phyloP scores from a whole-genome alignment of 306 rosid genomes.

The Casuarina glauca region DNA sequence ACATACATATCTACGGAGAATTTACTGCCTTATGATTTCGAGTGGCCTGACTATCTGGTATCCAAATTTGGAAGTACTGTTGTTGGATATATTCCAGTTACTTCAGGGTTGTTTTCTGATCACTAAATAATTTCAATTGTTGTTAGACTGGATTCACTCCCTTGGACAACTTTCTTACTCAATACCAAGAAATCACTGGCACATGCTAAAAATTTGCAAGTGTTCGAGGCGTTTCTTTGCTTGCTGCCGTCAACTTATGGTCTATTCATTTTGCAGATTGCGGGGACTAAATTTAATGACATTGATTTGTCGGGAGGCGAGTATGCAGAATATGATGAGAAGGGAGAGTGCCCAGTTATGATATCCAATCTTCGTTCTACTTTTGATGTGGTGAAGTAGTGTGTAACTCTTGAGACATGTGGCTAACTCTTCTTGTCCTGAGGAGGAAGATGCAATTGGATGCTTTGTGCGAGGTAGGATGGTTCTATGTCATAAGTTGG shows the following conservation, averaged over 20 bases:
- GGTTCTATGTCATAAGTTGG: constrained; percentile 17
- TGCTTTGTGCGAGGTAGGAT: constrained; percentile 10
- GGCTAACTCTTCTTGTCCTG: constrained; percentile 26
- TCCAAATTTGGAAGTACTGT: background rate
- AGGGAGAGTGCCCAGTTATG: constrained; percentile 90
- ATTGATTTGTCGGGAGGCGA: constrained; percentile 78
- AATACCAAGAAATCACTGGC: background rate
- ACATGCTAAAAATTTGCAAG: background rate
- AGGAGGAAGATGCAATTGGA: constrained; percentile 21
- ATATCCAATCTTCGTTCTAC: constrained; percentile 59
- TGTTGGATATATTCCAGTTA: background rate
- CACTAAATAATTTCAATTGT: background rate
- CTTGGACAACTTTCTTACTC: background rate
- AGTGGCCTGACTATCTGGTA: background rate
- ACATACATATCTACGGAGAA: background rate
- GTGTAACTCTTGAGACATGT: constrained; percentile 29
- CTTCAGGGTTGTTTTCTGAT: background rate
- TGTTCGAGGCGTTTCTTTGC: background rate
- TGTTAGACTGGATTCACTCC: background rate
- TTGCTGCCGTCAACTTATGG: constrained; percentile 10
- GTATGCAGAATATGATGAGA: constrained; percentile 80
- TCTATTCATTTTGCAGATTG: constrained; percentile 44
- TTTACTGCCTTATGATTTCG: background rate
- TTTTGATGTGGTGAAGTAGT: constrained; percentile 65
- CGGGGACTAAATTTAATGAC: constrained; percentile 70